phyloP scores from a whole-genome alignment of 768 basidiomycete genomes.

The Krasilnikovozyma curviuscula region DNA sequence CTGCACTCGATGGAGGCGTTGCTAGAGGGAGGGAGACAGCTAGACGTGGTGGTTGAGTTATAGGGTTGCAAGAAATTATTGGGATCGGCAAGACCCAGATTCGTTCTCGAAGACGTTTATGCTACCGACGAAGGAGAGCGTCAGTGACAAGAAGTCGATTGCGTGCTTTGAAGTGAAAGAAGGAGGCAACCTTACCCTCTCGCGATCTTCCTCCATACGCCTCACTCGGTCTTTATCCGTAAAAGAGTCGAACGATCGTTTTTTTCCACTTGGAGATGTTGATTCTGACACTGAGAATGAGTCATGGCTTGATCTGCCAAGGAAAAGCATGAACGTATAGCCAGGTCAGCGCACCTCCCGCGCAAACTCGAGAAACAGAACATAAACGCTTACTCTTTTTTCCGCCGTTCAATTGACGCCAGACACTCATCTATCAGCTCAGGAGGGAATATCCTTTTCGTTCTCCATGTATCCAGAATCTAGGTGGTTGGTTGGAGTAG shows the following conservation, averaged over 20 bases:
- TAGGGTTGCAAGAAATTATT: not conserved
- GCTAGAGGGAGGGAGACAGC: not conserved
- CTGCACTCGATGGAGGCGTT: not conserved
- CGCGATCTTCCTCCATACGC: constrained; percentile 79
- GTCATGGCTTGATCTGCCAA: not conserved
- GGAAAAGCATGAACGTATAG: not conserved
- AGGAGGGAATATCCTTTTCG: constrained; percentile 62
- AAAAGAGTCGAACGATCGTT: constrained; percentile 24
- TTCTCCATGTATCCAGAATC: constrained; percentile 85
- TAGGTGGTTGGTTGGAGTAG: constrained; percentile 18
- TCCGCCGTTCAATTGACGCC: constrained; percentile 23
- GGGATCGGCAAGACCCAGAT: constrained; percentile 44
- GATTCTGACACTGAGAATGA: not conserved
- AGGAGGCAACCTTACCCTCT: constrained; percentile 33
- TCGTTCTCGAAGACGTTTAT: constrained; percentile 73
- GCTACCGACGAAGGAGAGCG: constrained; percentile 22
- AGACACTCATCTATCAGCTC: constrained; percentile 56
- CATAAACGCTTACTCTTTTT: constrained; percentile 13
- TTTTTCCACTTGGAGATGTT: constrained; percentile 13
- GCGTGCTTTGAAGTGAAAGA: not conserved
- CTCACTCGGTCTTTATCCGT: constrained; percentile 54
- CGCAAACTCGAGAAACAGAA: not conserved
- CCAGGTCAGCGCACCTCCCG: not conserved
- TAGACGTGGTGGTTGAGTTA: not conserved
- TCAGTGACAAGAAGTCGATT: not conserved